phyloP scores from a whole-genome alignment of 2,329 filamentous ascomycete genomes.

The Knoxdaviesia proteae region DNA sequence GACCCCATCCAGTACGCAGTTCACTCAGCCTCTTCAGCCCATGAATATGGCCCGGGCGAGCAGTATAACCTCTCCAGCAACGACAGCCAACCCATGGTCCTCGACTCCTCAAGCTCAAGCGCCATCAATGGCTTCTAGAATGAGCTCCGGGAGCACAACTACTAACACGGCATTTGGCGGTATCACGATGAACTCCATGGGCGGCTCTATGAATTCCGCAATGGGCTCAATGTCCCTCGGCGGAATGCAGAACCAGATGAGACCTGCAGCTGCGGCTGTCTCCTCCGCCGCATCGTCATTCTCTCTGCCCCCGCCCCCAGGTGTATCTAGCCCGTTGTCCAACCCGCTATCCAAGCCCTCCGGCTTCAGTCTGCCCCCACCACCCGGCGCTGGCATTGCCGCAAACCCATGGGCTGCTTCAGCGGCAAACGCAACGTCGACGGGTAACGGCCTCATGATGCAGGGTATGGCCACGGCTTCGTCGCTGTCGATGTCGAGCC shows the following conservation, averaged over 20 bases:
- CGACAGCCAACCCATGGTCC: slow-evolving; percentile 30
- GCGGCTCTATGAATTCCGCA: slow-evolving; percentile 16
- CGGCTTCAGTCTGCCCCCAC: slow-evolving; percentile 26
- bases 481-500: too few species aligned
- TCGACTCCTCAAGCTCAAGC: slow-evolving; percentile 17
- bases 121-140: slow-evolving; percentile 3
- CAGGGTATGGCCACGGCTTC: too few species aligned
- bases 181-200: slow-evolving; percentile 7
- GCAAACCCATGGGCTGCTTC: too few species aligned
- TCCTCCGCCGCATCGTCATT: slow-evolving; percentile 24
- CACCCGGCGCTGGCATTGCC: slow-evolving; percentile 13
- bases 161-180: neutral
- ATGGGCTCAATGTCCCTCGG: slow-evolving; percentile 28
- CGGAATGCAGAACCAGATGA: slow-evolving; percentile 14
- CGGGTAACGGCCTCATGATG: too few species aligned
- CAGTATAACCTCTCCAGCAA: slow-evolving; percentile 6
- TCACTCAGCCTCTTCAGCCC: slow-evolving; percentile 37
- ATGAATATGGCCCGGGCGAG: slow-evolving; percentile 8
- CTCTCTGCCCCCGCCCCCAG: slow-evolving; percentile 34
- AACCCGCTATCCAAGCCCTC: slow-evolving; percentile 10
- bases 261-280: slow-evolving; percentile 9
- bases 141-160: neutral
- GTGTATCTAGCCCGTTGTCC: slow-evolving; percentile 7
- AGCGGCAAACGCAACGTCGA: too few species aligned
- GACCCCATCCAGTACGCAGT: slow-evolving; percentile 39